A percentile compares a stretch with the other conserved stretches of the same genome.
These are phyloP conservation scores for Arachis hypogaea DNA, from an alignment of 306 rosid genomes.

Conservation along the genomic window DNA sequence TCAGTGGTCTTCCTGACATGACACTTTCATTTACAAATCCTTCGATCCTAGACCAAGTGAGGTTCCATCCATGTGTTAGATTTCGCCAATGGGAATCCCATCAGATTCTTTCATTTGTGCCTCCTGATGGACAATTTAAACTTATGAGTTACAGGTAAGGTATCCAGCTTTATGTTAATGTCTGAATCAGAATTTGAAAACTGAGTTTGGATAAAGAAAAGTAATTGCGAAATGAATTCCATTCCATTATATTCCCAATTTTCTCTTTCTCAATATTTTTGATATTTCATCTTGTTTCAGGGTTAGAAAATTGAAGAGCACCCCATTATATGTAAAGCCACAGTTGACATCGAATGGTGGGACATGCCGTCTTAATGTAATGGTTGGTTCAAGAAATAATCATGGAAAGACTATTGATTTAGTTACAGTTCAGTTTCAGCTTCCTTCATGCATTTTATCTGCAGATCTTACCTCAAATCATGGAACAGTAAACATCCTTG, in stretches of 20 bases:
- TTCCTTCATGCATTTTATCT: constrained; percentile 79
- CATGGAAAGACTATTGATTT: constrained; percentile 87
- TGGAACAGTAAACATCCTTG: constrained; percentile 80
- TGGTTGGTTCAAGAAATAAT: constrained; percentile 85
- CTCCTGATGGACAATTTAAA: constrained; percentile 96
- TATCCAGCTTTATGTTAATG: constrained; percentile 19
- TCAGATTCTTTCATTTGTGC: constrained; percentile 92
- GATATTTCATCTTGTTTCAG: constrained; percentile 47
- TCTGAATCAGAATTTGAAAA: constrained; percentile 25
- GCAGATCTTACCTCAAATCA: constrained; percentile 81
- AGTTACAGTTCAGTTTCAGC: constrained; percentile 69
- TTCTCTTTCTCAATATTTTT: constrained; percentile 16
- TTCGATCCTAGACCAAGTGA: constrained; percentile 82
- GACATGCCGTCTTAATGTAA: constrained; percentile 69
- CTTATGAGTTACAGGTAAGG: constrained; percentile 89
- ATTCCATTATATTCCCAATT: constrained; percentile 12
- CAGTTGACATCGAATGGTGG: constrained; percentile 84
- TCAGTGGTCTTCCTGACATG: constrained; percentile 91
- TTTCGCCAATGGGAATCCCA: constrained; percentile 89
- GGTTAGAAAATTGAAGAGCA: constrained; percentile 84
- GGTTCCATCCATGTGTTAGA: constrained; percentile 91
- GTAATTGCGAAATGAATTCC: neutral
- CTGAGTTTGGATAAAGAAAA: constrained; percentile 16
- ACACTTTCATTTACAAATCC: constrained; percentile 88
- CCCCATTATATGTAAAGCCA: constrained; percentile 91